Evolutionary conservation across 805 yeast species (phyloP).

Genomic region (Danielozyma ontarioensis): DNA sequence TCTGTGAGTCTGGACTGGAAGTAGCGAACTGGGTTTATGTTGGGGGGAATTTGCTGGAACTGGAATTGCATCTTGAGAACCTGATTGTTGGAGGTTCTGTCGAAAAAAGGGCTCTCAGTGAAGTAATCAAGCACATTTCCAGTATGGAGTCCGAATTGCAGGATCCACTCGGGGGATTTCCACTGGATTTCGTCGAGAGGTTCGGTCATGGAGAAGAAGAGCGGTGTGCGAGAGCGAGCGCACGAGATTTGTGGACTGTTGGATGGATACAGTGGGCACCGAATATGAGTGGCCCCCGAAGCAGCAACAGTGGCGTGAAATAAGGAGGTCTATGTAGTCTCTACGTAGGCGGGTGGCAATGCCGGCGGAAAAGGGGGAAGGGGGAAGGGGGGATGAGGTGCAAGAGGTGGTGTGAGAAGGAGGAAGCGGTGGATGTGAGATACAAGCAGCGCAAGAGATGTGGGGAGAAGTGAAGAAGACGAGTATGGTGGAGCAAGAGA

Average conservation of each 20-base stretch:
- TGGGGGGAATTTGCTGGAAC: slow-evolving; percentile 46
- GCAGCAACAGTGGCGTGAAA: too few species aligned
- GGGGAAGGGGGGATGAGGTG: too few species aligned
- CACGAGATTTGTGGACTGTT: too few species aligned
- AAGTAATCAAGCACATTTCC: slow-evolving; percentile 92
- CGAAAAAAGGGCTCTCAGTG: slow-evolving; percentile 91
- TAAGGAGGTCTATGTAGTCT: background rate
- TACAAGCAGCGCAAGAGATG: too few species aligned
- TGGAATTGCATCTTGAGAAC: slow-evolving; percentile 94
- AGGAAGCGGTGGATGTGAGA: too few species aligned
- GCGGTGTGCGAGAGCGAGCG: too few species aligned
- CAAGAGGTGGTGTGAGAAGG: too few species aligned
- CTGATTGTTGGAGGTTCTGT: slow-evolving; percentile 89
- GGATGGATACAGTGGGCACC: too few species aligned
- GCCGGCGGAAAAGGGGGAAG: too few species aligned
- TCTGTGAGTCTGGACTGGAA: slow-evolving; percentile 58
- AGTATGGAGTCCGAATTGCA: slow-evolving; percentile 76
- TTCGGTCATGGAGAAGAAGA: slow-evolving; percentile 18
- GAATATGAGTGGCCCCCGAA: too few species aligned
- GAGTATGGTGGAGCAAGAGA: too few species aligned
- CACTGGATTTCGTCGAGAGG: slow-evolving; percentile 87
- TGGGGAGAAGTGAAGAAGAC: too few species aligned
- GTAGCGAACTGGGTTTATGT: slow-evolving; percentile 27
- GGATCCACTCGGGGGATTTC: slow-evolving; percentile 98
- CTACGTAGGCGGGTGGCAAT: background rate